phyloP scores from a whole-genome alignment of 2,329 filamentous ascomycete genomes.

The Curvularia sp. region DNA sequence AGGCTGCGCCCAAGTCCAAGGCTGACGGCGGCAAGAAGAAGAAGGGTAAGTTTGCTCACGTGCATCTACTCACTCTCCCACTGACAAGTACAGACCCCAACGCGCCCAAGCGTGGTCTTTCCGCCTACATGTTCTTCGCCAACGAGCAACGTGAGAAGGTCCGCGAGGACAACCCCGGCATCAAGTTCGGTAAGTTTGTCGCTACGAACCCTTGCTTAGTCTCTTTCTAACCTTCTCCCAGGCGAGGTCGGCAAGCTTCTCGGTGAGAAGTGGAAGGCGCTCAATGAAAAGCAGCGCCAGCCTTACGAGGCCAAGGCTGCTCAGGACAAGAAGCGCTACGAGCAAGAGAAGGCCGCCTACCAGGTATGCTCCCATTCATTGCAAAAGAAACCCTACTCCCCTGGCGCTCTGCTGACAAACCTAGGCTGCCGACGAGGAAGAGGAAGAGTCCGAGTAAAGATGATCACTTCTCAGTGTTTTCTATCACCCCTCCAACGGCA shows the following conservation, averaged over 20 bases:
- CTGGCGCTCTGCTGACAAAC: conserved; percentile 21
- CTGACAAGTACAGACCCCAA: conserved; percentile 75
- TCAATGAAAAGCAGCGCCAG: conserved; percentile 88
- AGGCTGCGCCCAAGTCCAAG: conserved; percentile 57
- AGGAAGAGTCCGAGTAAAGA: conserved; percentile 52
- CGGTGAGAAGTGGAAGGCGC: conserved; percentile 97
- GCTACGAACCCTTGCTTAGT: background rate
- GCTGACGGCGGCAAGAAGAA: conserved; percentile 69
- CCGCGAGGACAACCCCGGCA: conserved; percentile 96
- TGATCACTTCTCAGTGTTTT: conserved; percentile 16
- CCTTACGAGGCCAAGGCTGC: conserved; percentile 98
- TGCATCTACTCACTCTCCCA: conserved; percentile 15
- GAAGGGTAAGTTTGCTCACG: conserved; percentile 64
- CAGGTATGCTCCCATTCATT: conserved; percentile 29
- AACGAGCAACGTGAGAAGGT: conserved; percentile 99
- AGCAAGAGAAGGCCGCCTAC: conserved; percentile 92
- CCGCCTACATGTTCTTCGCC: conserved; percentile 99
- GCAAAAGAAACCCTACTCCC: background rate
- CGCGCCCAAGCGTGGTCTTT: conserved; percentile 98
- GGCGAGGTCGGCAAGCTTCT: conserved; percentile 98
- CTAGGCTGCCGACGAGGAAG: conserved; percentile 48
- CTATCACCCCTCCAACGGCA: conserved; percentile 17
- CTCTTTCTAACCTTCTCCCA: conserved; percentile 49
- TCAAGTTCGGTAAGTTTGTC: conserved; percentile 79
- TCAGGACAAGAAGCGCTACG: conserved; percentile 98